phyloP scores from a whole-genome alignment of 1,139 yeast species.

The Petasospora rhodanensis region DNA sequence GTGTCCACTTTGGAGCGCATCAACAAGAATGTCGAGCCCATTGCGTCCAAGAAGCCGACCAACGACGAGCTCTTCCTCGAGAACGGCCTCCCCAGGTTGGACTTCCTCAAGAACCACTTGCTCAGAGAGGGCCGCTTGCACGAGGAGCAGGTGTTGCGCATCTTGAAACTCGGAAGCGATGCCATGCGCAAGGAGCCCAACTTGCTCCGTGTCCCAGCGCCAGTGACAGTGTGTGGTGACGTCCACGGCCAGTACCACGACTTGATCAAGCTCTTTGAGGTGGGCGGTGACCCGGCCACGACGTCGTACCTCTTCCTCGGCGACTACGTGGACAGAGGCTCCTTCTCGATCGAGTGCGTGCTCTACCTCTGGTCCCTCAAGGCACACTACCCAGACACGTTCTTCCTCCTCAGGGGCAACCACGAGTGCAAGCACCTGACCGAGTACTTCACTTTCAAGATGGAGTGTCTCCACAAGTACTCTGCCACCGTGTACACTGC shows the following conservation, averaged over 20 bases:
- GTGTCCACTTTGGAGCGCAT: conserved; percentile 54
- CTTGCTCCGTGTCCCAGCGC: conserved; percentile 78
- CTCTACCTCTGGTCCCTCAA: conserved; percentile 78
- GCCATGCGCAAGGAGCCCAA: conserved; percentile 74
- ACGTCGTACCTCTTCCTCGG: conserved; percentile 86
- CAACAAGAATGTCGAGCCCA: conserved; percentile 59
- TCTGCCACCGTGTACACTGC: conserved; percentile 63
- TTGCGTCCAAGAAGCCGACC: conserved; percentile 61
- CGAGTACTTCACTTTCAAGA: conserved; percentile 87
- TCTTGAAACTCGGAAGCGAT: conserved; percentile 64
- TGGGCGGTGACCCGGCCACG: conserved; percentile 81
- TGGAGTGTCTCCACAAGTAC: conserved; percentile 88
- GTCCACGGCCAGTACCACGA: conserved; percentile 95
- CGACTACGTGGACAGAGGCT: conserved; percentile 95
- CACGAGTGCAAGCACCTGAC: conserved; percentile 95
- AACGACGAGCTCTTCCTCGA: conserved; percentile 62
- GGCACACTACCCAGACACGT: conserved; percentile 67
- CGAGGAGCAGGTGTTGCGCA: conserved; percentile 66
- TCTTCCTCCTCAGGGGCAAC: conserved; percentile 87
- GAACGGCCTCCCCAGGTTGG: conserved; percentile 67
- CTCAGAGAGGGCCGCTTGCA: conserved; percentile 74
- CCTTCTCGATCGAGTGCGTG: conserved; percentile 85
- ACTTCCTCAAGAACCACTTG: conserved; percentile 70
- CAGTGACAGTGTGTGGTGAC: conserved; percentile 91
- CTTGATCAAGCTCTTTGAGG: conserved; percentile 85